Evolutionary conservation across 805 yeast genomes (phyloP), one percentile per base, ranked within the genome.

Genomic region (Wickerhamiella qilinensis): DNA sequence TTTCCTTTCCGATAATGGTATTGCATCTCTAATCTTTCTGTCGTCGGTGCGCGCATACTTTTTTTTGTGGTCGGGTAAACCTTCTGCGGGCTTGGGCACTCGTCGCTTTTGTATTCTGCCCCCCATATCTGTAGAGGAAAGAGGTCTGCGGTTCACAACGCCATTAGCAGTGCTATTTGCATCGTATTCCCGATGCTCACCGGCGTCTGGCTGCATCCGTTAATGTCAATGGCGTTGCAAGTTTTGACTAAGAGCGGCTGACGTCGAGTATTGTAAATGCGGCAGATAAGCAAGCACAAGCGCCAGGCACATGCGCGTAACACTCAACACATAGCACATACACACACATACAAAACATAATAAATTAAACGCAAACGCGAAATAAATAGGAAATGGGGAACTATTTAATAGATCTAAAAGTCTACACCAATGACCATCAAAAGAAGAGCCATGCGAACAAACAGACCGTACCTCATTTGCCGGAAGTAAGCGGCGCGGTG

Each of bases 401-500:
- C n/a, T 28, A 11, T 14, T 4, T 19, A 18, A 30, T 36, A 20
- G 20, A 27, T 25, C 25, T 33, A 81, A 47, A 78, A 74, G 58
- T 84, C 95, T 53, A 83, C 85, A 56, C 97, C 97, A 62, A 91
- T 77, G 46, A 93, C 98, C 94, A 91, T 80, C 40, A 97, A 94
- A 57, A 91, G 71, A 52, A 91, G 68, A 9, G 99, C 98, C 99
- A 91, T 91, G 71, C 99, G 85, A 35, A 93, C 94, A 57, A 78
- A 91, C 59, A 91, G 69, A 45, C 99, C 99, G 58, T 91, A 88
- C 62, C 93, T 80, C 98, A 91, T 91, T 69, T 91, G 97, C 74
- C 99, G 81, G 72, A 91, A 91, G 68, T 91, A 91, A 43, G 98
- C 97, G 48, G 98, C 97, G 62, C 99, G 81, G 63, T 88, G 96